Conservation (phyloP, 257 asterid genomes). For the Forsythia viridissima region DNA sequence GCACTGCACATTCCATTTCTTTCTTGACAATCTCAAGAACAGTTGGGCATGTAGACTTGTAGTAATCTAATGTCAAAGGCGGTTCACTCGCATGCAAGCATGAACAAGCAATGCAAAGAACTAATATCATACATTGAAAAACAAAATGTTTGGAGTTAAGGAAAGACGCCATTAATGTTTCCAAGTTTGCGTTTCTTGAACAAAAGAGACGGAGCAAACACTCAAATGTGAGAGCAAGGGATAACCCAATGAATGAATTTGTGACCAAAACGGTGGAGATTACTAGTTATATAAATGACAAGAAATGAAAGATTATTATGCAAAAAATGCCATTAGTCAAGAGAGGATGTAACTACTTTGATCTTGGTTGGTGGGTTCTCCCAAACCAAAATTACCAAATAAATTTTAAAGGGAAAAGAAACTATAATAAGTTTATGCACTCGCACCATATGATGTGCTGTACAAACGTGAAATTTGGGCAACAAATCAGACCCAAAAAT, state of each 20-base stretch:
- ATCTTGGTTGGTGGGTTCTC: slow-evolving; percentile 64
- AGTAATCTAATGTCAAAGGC: slow-evolving; percentile 69
- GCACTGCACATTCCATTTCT: slow-evolving; percentile 90
- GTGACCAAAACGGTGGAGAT: slow-evolving; percentile 30
- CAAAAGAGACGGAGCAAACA: neutral
- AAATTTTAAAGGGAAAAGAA: slow-evolving; percentile 3
- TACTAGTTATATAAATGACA: slow-evolving; percentile 43
- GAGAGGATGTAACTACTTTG: slow-evolving; percentile 78
- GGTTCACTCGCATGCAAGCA: slow-evolving; percentile 54
- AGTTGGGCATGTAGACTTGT: slow-evolving; percentile 64
- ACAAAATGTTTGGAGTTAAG: slow-evolving; percentile 30
- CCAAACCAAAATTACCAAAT: slow-evolving; percentile 43
- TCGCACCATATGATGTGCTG: neutral
- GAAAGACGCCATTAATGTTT: slow-evolving; percentile 34
- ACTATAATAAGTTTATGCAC: too few relatives aligned
- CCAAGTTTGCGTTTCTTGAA: neutral
- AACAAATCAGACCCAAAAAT: slow-evolving; percentile 36
- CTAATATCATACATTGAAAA: slow-evolving; percentile 39
- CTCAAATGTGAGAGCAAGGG: slow-evolving; percentile 6
- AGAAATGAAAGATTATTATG: slow-evolving; percentile 16
- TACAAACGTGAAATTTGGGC: slow-evolving; percentile 29
- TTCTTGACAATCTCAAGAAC: slow-evolving; percentile 60
- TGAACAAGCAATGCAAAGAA: slow-evolving; percentile 20
- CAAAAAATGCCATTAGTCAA: slow-evolving; percentile 52
- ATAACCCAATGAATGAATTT: neutral